Conservation (phyloP, 2,329 filamentous ascomycete genomes). For the Talaromyces islandicus region DNA sequence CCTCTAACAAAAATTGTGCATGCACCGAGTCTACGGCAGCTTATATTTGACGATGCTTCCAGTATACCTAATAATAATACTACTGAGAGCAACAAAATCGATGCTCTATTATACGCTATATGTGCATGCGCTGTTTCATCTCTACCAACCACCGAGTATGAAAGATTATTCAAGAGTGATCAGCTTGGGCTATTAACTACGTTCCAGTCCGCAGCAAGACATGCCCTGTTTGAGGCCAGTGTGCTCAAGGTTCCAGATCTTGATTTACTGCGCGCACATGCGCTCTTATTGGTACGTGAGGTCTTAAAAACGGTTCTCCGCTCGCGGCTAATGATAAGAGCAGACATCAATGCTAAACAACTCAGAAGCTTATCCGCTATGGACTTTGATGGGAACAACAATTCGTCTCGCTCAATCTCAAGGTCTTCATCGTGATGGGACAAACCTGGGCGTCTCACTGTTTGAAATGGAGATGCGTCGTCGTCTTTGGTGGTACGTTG, state of each 20-base stretch:
- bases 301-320: not conserved
- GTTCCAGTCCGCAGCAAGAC: not conserved
- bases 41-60: not conserved
- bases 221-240: not conserved
- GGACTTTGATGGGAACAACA: not conserved
- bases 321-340: not conserved
- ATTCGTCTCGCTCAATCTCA: conserved; percentile 1
- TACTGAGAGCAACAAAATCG: not conserved
- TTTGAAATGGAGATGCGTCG: conserved; percentile 49
- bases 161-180: not conserved
- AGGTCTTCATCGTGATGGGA: conserved; percentile 45
- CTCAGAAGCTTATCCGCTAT: conserved; percentile 1
- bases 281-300: not conserved
- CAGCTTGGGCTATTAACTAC: not conserved
- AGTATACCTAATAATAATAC: not conserved
- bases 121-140: conserved; percentile 1
- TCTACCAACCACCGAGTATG: not conserved
- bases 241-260: not conserved
- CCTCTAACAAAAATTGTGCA: not conserved
- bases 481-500: conserved; percentile 47
- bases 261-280: not conserved
- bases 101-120: not conserved
- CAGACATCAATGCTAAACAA: conserved; percentile 2
- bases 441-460: conserved; percentile 38
- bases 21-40: not conserved